phyloP scores from a whole-genome alignment of 768 basidiomycete genomes.

The Naganishia vaughanmartiniae region DNA sequence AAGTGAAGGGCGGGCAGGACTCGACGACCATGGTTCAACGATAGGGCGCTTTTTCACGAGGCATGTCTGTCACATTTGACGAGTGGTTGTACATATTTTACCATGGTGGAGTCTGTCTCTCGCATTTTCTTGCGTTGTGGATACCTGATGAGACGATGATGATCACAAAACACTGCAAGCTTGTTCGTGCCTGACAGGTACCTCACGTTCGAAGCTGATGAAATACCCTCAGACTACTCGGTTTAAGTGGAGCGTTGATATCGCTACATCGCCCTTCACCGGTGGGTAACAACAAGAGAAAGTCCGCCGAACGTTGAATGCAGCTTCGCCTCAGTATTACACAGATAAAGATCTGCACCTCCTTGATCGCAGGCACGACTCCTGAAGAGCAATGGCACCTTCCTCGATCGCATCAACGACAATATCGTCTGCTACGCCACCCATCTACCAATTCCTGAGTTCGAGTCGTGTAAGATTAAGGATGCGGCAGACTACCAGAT shows the following conservation, averaged over 20 bases:
- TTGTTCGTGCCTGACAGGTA: neutral
- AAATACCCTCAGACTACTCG: neutral
- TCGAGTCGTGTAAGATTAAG: too few species aligned
- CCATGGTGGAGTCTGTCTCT: conserved; percentile 10
- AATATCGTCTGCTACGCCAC: too few species aligned
- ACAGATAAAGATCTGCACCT: too few species aligned
- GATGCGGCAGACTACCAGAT: too few species aligned
- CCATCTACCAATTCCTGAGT: too few species aligned
- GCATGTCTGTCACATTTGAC: conserved; percentile 21
- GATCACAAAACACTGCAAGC: conserved; percentile 21
- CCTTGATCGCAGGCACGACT: too few species aligned
- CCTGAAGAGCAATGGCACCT: too few species aligned
- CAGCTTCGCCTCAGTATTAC: too few species aligned
- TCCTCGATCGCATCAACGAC: too few species aligned
- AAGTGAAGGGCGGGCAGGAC: neutral
- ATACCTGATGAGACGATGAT: conserved; percentile 24
- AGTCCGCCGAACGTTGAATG: too few species aligned
- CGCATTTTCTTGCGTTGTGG: conserved; percentile 1
- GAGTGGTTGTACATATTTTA: conserved; percentile 23
- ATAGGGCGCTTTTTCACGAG: neutral
- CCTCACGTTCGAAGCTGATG: neutral
- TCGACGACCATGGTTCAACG: neutral
- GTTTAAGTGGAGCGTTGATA: neutral
- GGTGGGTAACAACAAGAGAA: too few species aligned
- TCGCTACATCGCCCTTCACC: neutral